Evolutionary conservation across 495 filamentous ascomycete genomes (phyloP).

Genomic region (Rhizodiscina lignyota): DNA sequence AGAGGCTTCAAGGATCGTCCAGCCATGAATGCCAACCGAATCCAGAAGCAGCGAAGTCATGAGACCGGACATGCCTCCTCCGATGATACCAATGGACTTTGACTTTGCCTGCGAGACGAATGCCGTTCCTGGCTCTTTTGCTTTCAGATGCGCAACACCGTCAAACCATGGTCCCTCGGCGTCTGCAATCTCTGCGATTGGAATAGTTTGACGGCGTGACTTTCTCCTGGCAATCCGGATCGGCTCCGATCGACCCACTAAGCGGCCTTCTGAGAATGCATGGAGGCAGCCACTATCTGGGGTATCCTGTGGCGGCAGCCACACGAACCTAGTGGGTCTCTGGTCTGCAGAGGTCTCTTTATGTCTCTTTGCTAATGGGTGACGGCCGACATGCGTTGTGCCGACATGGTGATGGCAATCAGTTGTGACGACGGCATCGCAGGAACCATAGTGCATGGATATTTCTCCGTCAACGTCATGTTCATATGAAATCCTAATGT

Average conservation of each 20-base stretch:
- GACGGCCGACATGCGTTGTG: constrained; percentile 7
- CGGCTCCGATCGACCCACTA: constrained; percentile 29
- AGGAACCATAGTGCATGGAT: constrained; percentile 11
- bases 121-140: constrained; percentile 31
- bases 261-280: constrained; percentile 23
- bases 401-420: constrained; percentile 8
- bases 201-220: constrained; percentile 13
- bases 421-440: background rate
- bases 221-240: constrained; percentile 19
- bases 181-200: constrained; percentile 26
- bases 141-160: constrained; percentile 43
- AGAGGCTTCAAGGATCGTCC: constrained; percentile 36
- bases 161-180: constrained; percentile 53
- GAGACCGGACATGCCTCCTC: constrained; percentile 51
- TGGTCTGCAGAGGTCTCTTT: constrained; percentile 1
- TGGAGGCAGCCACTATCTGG: constrained; percentile 31
- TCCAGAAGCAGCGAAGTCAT: constrained; percentile 35
- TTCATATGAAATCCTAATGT: constrained; percentile 3
- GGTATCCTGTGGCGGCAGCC: constrained; percentile 33
- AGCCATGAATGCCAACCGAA: constrained; percentile 36
- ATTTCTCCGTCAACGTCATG: constrained; percentile 8
- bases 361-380: constrained; percentile 9
- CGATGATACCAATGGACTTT: constrained; percentile 45
- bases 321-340: constrained; percentile 24
- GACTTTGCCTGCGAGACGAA: constrained; percentile 36